These are phyloP conservation scores for Aspergillus mulundensis DNA, from an alignment of 495 filamentous ascomycete species.

Conservation along the genomic window DNA sequence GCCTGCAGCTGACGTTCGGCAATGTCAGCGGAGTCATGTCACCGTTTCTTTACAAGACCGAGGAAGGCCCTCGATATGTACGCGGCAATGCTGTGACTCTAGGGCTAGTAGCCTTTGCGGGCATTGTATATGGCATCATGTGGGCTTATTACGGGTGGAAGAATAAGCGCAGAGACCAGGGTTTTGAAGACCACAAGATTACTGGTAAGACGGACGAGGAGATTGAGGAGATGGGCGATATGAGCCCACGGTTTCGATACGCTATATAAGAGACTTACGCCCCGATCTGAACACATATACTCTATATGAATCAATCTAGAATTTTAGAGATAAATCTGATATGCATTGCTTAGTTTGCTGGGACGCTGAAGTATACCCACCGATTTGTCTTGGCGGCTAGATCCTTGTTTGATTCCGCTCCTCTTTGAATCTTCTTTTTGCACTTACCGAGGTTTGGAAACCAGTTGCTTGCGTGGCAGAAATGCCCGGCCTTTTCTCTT, in stretches of 20 bases:
- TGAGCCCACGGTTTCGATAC: slow-evolving; percentile 58
- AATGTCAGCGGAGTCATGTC: slow-evolving; percentile 68
- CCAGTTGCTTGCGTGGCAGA: neutral
- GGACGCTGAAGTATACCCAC: neutral
- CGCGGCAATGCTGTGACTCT: slow-evolving; percentile 47
- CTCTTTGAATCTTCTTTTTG: neutral
- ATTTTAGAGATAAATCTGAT: too few relatives aligned
- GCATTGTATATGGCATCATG: slow-evolving; percentile 47
- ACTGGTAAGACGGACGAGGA: slow-evolving; percentile 58
- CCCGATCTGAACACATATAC: too few relatives aligned
- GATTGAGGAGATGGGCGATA: slow-evolving; percentile 66
- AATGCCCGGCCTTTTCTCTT: slow-evolving; percentile 1
- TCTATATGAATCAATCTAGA: too few relatives aligned
- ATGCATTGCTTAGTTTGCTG: too few relatives aligned
- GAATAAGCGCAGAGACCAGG: slow-evolving; percentile 53
- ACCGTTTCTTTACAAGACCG: slow-evolving; percentile 48
- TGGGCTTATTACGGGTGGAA: slow-evolving; percentile 50
- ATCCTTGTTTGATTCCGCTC: neutral
- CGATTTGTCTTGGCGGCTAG: neutral
- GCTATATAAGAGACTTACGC: slow-evolving; percentile 36
- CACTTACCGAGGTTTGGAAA: neutral
- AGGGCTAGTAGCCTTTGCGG: slow-evolving; percentile 36
- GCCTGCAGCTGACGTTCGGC: slow-evolving; percentile 62
- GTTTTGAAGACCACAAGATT: slow-evolving; percentile 50
- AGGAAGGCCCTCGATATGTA: slow-evolving; percentile 39